Conservation (phyloP, 176 grass and related monocot species). For the Miscanthus lutarioriparius region DNA sequence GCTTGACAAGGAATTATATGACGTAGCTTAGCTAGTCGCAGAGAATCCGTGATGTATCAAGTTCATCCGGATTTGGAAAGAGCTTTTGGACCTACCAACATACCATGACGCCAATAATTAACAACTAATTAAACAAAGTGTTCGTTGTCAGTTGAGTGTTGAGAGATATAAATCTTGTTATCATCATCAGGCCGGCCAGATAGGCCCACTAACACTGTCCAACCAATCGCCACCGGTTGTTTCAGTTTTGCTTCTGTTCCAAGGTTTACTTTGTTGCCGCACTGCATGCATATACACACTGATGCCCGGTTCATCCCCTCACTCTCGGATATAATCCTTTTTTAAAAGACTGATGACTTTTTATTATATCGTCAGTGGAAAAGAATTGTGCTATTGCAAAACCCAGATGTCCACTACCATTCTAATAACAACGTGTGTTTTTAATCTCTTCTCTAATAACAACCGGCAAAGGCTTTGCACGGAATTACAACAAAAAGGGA, state of each 20-base stretch:
- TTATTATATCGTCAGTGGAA: background rate
- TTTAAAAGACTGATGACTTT: background rate
- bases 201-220: constrained; percentile 21
- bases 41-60: background rate
- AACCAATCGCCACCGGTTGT: constrained; percentile 20
- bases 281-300: background rate
- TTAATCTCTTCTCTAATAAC: background rate
- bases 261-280: background rate
- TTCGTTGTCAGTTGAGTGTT: no score
- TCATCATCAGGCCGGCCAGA: background rate
- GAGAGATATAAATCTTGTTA: background rate
- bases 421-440: background rate
- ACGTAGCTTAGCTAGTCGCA: background rate
- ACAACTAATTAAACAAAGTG: background rate
- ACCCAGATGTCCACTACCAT: background rate
- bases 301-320: background rate
- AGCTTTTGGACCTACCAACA: background rate
- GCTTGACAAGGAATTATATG: background rate
- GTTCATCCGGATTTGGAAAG: background rate
- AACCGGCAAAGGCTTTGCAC: background rate
- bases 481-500: background rate
- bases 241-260: constrained; percentile 21
- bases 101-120: background rate
- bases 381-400: background rate
- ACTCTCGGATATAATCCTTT: background rate